These are phyloP conservation scores for Collybiopsis confluens DNA, from an alignment of 768 basidiomycete species.

Conservation along the genomic window DNA sequence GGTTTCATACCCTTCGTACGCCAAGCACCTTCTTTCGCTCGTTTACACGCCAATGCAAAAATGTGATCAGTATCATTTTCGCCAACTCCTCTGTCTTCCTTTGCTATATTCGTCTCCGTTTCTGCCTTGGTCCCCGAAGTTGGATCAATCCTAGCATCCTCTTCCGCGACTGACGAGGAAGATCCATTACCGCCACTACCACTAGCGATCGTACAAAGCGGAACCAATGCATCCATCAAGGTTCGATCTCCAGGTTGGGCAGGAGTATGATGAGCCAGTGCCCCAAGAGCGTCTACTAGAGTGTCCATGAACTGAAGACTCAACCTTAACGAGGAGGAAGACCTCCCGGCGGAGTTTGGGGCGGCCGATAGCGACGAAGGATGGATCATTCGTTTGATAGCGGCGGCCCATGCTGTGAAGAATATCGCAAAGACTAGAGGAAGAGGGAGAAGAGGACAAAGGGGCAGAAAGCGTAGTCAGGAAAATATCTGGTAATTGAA, in stretches of 20 bases:
- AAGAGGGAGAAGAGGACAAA: too few relatives aligned
- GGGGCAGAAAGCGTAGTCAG: too few relatives aligned
- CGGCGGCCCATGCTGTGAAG: conserved; percentile 31
- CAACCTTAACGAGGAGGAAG: background rate
- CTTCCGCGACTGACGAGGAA: conserved; percentile 11
- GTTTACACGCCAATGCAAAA: conserved; percentile 28
- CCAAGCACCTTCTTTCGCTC: conserved; percentile 40
- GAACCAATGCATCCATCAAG: conserved; percentile 47
- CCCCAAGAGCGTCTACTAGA: conserved; percentile 22
- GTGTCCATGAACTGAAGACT: conserved; percentile 5
- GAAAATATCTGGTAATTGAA: background rate
- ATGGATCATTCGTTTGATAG: conserved; percentile 10
- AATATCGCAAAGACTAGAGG: conserved; percentile 48
- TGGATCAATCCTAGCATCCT: too few relatives aligned
- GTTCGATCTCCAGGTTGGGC: conserved; percentile 55
- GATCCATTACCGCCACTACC: too few relatives aligned
- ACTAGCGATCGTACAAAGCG: conserved; percentile 41
- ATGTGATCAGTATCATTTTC: too few relatives aligned
- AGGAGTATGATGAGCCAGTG: conserved; percentile 39
- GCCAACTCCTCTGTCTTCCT: too few relatives aligned
- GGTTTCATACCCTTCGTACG: conserved; percentile 43
- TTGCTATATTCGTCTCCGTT: too few relatives aligned
- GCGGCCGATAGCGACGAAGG: background rate
- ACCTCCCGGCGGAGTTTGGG: too few relatives aligned
- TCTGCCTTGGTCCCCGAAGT: conserved; percentile 8